Conservation (phyloP, 768 basidiomycete genomes). For the Strobilomyces dryophilus region DNA sequence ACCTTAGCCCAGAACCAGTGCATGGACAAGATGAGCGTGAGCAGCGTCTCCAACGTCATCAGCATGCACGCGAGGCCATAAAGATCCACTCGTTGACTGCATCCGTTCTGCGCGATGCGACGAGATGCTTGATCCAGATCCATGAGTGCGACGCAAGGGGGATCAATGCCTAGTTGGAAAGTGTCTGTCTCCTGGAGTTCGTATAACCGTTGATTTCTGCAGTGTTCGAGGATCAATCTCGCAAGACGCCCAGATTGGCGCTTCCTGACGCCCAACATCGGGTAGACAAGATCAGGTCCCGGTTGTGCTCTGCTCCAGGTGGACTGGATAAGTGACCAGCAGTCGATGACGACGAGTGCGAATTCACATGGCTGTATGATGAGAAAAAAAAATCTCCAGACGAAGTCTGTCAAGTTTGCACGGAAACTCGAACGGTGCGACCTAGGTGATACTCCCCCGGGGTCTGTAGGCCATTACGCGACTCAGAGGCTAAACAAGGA, state of each 20-base stretch:
- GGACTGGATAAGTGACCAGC: background rate
- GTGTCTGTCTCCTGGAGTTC: background rate
- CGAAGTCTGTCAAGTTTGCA: too few relatives aligned
- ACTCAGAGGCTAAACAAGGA: too few relatives aligned
- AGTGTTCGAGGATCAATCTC: constrained; percentile 1
- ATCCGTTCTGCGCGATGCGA: background rate
- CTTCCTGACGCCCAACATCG: constrained; percentile 1
- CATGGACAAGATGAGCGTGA: background rate
- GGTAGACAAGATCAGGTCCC: background rate
- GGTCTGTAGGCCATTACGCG: too few relatives aligned
- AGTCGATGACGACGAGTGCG: too few relatives aligned
- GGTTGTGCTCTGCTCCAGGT: background rate
- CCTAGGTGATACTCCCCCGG: too few relatives aligned
- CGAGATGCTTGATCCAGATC: background rate
- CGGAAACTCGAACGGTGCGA: too few relatives aligned
- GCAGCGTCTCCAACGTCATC: background rate
- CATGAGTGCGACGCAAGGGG: background rate
- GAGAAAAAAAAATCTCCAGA: too few relatives aligned
- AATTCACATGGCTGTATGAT: too few relatives aligned
- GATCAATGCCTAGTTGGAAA: background rate
- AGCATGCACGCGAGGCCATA: background rate
- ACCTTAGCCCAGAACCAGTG: background rate
- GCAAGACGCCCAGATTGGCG: constrained; percentile 1
- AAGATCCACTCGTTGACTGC: background rate
- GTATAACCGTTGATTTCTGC: background rate